These are phyloP conservation scores for Podaxis sp. DNA, from an alignment of 768 basidiomycete species.

Conservation along the genomic window DNA sequence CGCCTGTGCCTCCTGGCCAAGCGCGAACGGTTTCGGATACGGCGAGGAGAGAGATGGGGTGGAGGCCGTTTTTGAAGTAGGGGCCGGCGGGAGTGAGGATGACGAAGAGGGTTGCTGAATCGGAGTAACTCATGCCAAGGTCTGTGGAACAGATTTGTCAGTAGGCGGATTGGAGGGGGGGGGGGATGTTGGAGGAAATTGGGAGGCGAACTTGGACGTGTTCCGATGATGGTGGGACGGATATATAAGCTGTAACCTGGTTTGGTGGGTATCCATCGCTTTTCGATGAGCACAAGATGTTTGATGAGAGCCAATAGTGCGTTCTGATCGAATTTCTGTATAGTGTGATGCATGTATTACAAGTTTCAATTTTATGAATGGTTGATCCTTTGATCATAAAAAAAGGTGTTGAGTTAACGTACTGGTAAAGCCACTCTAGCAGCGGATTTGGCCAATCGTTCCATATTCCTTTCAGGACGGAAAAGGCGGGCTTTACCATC, in stretches of 20 bases:
- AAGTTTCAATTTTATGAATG: not conserved
- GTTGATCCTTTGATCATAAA: not conserved
- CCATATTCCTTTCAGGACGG: constrained; percentile 83
- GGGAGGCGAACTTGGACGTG: constrained; percentile 41
- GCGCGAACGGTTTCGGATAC: constrained; percentile 36
- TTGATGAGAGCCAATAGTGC: constrained; percentile 71
- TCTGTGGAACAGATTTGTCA: constrained; percentile 17
- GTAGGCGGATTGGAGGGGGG: not conserved
- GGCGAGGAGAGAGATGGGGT: constrained; percentile 40
- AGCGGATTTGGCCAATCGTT: constrained; percentile 64
- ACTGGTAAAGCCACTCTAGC: constrained; percentile 73
- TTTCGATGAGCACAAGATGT: constrained; percentile 64
- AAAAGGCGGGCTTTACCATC: constrained; percentile 75
- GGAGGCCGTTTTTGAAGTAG: constrained; percentile 68
- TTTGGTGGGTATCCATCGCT: constrained; percentile 78
- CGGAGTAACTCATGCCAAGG: constrained; percentile 65
- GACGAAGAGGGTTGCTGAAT: constrained; percentile 71
- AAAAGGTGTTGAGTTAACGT: constrained; percentile 17
- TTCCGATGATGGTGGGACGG: constrained; percentile 71
- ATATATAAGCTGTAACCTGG: constrained; percentile 84
- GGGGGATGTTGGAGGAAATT: constrained; percentile 39
- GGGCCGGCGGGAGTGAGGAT: constrained; percentile 70
- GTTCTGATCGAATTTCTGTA: constrained; percentile 65
- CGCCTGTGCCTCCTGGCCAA: constrained; percentile 69
- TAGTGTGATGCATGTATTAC: constrained; percentile 17